phyloP scores from a whole-genome alignment of 2,329 filamentous ascomycete species.

The Aspergillus pseudoglaucus region DNA sequence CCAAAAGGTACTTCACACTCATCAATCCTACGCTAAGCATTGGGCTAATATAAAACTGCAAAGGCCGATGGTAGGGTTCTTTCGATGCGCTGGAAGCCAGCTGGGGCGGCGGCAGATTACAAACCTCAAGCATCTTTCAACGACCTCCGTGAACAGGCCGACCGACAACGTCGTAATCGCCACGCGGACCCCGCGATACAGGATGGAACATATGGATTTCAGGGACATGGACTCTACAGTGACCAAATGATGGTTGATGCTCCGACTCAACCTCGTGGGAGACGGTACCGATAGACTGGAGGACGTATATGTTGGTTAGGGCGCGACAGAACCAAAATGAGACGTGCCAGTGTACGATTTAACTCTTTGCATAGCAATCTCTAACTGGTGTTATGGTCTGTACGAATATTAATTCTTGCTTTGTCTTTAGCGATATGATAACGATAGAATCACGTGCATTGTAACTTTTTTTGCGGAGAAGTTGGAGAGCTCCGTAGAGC shows the following conservation, averaged over 20 bases:
- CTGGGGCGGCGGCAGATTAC: slow-evolving; percentile 4
- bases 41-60: slow-evolving; percentile 15
- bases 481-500: slow-evolving; percentile 9
- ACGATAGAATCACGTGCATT: slow-evolving; percentile 19
- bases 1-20: slow-evolving; percentile 45
- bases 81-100: slow-evolving; percentile 49
- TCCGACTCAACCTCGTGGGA: slow-evolving; percentile 18
- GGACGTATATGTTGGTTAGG: no score
- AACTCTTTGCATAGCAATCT: no score
- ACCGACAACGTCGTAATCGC: slow-evolving; percentile 33
- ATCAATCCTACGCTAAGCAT: not conserved
- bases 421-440: slow-evolving; percentile 6
- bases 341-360: no score
- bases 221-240: slow-evolving; percentile 29
- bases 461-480: slow-evolving; percentile 23
- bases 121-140: slow-evolving; percentile 22
- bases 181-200: slow-evolving; percentile 29
- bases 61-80: slow-evolving; percentile 56
- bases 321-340: no score
- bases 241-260: slow-evolving; percentile 37
- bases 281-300: slow-evolving; percentile 11
- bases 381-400: not conserved
- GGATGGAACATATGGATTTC: slow-evolving; percentile 36
- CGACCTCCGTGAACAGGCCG: slow-evolving; percentile 33
- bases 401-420: not conserved